Evolutionary conservation across 306 rosid species (phyloP).

Genomic region (Cicer pinnatifidum): DNA sequence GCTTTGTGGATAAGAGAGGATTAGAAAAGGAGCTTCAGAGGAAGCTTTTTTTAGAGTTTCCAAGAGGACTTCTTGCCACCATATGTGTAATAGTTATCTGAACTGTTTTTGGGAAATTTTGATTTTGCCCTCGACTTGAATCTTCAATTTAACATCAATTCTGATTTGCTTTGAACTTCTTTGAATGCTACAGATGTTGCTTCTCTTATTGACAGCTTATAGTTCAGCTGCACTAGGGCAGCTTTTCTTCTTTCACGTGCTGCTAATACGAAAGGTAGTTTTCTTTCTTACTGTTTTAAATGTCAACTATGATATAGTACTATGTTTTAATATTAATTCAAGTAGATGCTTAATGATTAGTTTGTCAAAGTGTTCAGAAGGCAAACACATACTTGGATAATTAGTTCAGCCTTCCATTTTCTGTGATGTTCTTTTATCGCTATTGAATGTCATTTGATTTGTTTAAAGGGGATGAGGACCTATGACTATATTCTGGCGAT

Average conservation of each 20-base stretch:
- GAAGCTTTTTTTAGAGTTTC: slow-evolving; percentile 64
- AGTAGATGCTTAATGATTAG: slow-evolving; percentile 10
- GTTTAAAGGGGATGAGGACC: slow-evolving; percentile 86
- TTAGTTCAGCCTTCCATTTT: slow-evolving; percentile 1
- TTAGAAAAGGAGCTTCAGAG: slow-evolving; percentile 70
- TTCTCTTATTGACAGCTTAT: slow-evolving; percentile 72
- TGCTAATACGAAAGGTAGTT: slow-evolving; percentile 84
- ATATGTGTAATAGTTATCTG: slow-evolving; percentile 62
- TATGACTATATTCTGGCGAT: slow-evolving; percentile 94
- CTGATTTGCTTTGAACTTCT: slow-evolving; percentile 31
- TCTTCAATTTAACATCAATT: slow-evolving; percentile 28
- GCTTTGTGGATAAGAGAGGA: slow-evolving; percentile 76
- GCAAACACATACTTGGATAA: background rate
- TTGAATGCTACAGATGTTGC: slow-evolving; percentile 65
- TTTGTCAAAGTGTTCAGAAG: background rate
- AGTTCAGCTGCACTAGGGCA: slow-evolving; percentile 93
- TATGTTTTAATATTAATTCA: slow-evolving; percentile 7
- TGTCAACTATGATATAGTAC: background rate
- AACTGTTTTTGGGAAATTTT: background rate
- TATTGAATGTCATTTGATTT: slow-evolving; percentile 36
- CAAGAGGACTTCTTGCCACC: slow-evolving; percentile 79
- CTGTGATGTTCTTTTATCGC: background rate
- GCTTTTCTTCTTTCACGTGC: slow-evolving; percentile 90
- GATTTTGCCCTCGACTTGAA: background rate
- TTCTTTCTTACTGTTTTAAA: slow-evolving; percentile 20